These are phyloP conservation scores for Lolium multiflorum DNA, from an alignment of 176 grass and related monocot genomes.

Conservation along the genomic window DNA sequence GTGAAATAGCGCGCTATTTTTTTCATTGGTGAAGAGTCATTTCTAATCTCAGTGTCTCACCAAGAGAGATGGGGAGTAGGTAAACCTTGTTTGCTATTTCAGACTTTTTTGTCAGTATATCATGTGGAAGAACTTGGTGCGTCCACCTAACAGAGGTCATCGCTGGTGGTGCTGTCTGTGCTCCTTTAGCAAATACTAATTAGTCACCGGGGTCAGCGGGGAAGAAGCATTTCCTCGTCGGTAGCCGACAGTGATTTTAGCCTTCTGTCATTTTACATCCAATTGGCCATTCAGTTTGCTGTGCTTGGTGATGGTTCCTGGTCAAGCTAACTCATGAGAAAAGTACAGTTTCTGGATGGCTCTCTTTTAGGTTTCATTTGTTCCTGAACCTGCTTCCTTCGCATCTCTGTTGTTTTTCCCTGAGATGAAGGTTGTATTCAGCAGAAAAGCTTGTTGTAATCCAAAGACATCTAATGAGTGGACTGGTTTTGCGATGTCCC, in stretches of 20 bases:
- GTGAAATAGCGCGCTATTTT: no score
- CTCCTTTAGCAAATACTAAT: conserved; percentile 49
- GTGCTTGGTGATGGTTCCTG: conserved; percentile 37
- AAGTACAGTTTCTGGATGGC: conserved; percentile 26
- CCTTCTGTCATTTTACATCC: conserved; percentile 35
- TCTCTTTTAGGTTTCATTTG: conserved; percentile 24
- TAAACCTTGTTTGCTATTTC: conserved; percentile 47
- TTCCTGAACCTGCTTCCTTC: conserved; percentile 21
- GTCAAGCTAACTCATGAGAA: conserved; percentile 15
- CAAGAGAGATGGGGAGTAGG: conserved; percentile 36
- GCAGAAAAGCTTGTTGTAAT: conserved; percentile 47
- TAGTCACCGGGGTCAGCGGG: conserved; percentile 21
- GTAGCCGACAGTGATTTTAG: conserved; percentile 32
- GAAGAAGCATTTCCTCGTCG: conserved; percentile 41
- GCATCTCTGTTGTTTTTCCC: conserved; percentile 45
- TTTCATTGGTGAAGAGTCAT: no score
- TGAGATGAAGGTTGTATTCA: conserved; percentile 50
- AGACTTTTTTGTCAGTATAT: conserved; percentile 45
- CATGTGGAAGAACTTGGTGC: conserved; percentile 36
- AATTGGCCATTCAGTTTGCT: conserved; percentile 43
- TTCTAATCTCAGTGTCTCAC: conserved; percentile 43
- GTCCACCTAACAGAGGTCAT: conserved; percentile 47
- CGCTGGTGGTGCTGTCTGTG: conserved; percentile 40
- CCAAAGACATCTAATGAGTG: conserved; percentile 39
- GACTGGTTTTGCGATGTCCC: conserved; percentile 32